Conservation (phyloP, 75 land plant genomes). For the Pseudotsuga menziesii region DNA sequence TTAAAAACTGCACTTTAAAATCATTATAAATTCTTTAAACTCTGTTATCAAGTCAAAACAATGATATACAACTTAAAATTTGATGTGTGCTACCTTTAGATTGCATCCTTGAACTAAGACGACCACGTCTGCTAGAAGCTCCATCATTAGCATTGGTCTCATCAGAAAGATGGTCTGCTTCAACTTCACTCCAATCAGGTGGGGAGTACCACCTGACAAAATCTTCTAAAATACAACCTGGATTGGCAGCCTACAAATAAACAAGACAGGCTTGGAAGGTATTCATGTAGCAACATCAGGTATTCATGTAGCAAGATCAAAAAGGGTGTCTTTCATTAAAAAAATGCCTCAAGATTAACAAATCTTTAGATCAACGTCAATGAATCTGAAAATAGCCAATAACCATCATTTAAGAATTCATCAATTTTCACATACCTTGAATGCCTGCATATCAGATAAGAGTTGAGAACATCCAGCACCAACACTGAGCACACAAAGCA, state of each 20-base stretch:
- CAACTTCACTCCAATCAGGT: conserved; percentile 83
- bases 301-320: no score
- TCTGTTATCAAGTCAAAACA: no score
- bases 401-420: not conserved
- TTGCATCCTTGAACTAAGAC: conserved; percentile 83
- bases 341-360: not conserved
- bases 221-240: conserved; percentile 95
- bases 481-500: conserved; percentile 50
- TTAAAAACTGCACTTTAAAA: no score
- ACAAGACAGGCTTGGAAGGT: not conserved
- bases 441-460: conserved; percentile 99
- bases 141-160: conserved; percentile 14
- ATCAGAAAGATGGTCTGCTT: conserved; percentile 17
- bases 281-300: no score
- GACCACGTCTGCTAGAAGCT: conserved; percentile 52
- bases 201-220: conserved; percentile 99
- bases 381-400: not conserved
- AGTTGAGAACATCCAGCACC: conserved; percentile 99
- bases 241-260: conserved; percentile 87
- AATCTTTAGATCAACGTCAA: not conserved
- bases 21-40: no score
- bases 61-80: no score
- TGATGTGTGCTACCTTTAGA: conserved; percentile 51
- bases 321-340: not conserved
- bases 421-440: conserved; percentile 55